phyloP scores from a whole-genome alignment of 176 grass and related monocot species.

The Aegilops umbellulata region DNA sequence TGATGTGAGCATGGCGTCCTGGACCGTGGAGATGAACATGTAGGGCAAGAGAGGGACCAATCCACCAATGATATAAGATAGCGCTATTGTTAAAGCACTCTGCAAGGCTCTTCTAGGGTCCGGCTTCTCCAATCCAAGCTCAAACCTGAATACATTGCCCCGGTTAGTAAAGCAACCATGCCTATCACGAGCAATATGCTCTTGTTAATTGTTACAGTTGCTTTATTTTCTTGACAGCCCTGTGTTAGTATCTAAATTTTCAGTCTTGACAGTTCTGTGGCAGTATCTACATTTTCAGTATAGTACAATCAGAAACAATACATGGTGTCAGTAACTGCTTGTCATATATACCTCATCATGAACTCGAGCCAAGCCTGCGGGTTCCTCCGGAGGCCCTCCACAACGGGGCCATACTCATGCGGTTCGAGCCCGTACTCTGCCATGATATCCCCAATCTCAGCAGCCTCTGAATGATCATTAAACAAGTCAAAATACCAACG shows the following conservation, averaged over 20 bases:
- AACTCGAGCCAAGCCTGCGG: slow-evolving; percentile 89
- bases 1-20: slow-evolving; percentile 69
- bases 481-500: neutral
- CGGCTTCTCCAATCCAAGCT: slow-evolving; percentile 85
- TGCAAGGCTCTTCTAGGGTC: slow-evolving; percentile 78
- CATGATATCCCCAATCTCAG: slow-evolving; percentile 86
- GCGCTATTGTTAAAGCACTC: slow-evolving; percentile 68
- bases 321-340: neutral
- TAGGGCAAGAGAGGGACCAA: slow-evolving; percentile 85
- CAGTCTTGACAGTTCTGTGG: neutral
- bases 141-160: slow-evolving; percentile 57
- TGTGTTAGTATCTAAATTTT: no score
- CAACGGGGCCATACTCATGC: slow-evolving; percentile 63
- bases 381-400: slow-evolving; percentile 65
- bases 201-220: neutral
- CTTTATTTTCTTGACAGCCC: neutral
- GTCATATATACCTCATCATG: slow-evolving; percentile 89
- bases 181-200: neutral
- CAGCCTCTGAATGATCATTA: slow-evolving; percentile 55
- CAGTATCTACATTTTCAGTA: neutral
- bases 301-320: neutral
- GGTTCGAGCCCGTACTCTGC: slow-evolving; percentile 69
- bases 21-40: slow-evolving; percentile 59
- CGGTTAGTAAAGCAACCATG: neutral
- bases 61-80: slow-evolving; percentile 73